phyloP scores from a whole-genome alignment of 2,329 filamentous ascomycete genomes.

The Curvularia hawaiiensis region DNA sequence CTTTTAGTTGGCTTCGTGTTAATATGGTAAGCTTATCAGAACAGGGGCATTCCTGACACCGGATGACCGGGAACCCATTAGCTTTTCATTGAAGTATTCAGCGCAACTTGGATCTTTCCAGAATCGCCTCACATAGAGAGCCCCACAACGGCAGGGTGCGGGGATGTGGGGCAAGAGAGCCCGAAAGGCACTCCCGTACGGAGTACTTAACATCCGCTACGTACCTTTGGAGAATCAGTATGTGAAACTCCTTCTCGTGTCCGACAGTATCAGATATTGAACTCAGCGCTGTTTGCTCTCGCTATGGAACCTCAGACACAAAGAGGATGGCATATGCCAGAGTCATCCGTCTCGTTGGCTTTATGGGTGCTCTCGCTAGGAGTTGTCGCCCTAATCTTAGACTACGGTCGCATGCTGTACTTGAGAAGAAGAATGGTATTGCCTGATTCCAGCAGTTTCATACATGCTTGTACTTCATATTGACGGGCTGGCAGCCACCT shows the following conservation, averaged over 20 bases:
- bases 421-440: slow-evolving; percentile 54
- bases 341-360: neutral
- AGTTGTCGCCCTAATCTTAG: slow-evolving; percentile 35
- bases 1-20: too few relatives aligned
- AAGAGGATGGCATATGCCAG: neutral
- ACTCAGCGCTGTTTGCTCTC: neutral
- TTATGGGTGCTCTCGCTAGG: neutral
- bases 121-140: too few relatives aligned
- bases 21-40: too few relatives aligned
- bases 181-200: neutral
- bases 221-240: neutral
- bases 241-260: neutral
- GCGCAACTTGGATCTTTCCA: neutral
- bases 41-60: too few relatives aligned
- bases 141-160: neutral
- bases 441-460: neutral
- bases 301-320: neutral
- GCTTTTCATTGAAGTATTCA: neutral
- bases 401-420: slow-evolving; percentile 58
- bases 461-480: neutral
- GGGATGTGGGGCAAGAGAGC: neutral
- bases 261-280: neutral
- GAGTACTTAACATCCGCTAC: neutral
- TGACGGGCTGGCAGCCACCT: slow-evolving; percentile 51
- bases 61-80: too few relatives aligned